Percentiles rank a stretch among this genome's conserved stretches.
Evolutionary conservation across 768 basidiomycete genomes (phyloP).

Genomic region (Amanita exitialis): DNA sequence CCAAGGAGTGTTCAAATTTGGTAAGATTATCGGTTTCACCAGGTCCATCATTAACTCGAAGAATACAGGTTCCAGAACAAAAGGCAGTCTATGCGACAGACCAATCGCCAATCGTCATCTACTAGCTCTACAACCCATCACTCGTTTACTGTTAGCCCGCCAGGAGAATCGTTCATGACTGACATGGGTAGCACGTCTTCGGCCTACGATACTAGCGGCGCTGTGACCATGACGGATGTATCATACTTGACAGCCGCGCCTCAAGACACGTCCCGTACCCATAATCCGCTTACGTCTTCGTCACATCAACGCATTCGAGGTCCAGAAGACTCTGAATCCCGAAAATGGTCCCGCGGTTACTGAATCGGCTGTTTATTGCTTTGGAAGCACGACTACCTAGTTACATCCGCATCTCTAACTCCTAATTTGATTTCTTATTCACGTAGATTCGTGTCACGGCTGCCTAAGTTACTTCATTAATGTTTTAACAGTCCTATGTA

Average conservation of each 20-base stretch:
- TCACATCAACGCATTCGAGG: slow-evolving; percentile 35
- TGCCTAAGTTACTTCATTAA: slow-evolving; percentile 25
- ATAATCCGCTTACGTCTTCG: slow-evolving; percentile 19
- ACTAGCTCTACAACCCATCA: slow-evolving; percentile 35
- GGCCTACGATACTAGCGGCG: slow-evolving; percentile 19
- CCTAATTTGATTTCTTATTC: slow-evolving; percentile 28
- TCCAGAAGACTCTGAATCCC: slow-evolving; percentile 33
- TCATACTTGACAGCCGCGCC: slow-evolving; percentile 30
- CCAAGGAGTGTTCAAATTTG: slow-evolving; percentile 83
- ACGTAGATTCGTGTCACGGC: slow-evolving; percentile 23
- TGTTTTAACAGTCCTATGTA: slow-evolving; percentile 11
- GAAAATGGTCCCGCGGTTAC: slow-evolving; percentile 40
- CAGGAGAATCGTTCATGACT: slow-evolving; percentile 26
- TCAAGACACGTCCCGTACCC: slow-evolving; percentile 27
- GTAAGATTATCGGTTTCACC: slow-evolving; percentile 26
- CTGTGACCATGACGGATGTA: slow-evolving; percentile 22
- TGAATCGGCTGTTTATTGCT: slow-evolving; percentile 24
- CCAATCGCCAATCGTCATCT: slow-evolving; percentile 52
- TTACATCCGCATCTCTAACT: slow-evolving; percentile 31
- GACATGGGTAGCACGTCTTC: slow-evolving; percentile 25
- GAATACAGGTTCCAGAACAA: slow-evolving; percentile 76
- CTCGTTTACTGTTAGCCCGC: slow-evolving; percentile 32
- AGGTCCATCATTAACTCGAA: slow-evolving; percentile 9
- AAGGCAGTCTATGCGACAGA: slow-evolving; percentile 74
- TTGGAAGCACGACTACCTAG: slow-evolving; percentile 21